phyloP scores from a whole-genome alignment of 495 filamentous ascomycete genomes.

The Chaetomium fimeti region DNA sequence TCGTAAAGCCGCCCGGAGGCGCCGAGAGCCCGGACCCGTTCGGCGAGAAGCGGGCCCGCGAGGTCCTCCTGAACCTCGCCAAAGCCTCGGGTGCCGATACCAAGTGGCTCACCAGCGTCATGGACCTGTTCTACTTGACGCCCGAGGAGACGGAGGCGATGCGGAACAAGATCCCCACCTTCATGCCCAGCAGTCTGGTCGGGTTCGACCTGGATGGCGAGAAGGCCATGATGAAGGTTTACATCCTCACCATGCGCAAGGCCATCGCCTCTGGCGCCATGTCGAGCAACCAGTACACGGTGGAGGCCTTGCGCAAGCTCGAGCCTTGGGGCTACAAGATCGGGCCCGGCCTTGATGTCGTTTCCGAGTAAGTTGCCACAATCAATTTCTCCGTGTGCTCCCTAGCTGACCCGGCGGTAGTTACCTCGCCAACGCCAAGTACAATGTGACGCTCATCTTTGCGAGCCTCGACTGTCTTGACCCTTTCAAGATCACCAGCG shows the following conservation, averaged over 20 bases:
- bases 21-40: constrained; percentile 8
- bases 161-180: constrained; percentile 9
- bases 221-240: constrained; percentile 17
- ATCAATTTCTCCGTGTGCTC: neutral
- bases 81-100: constrained; percentile 8
- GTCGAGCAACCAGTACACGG: constrained; percentile 7
- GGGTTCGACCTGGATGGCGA: constrained; percentile 9
- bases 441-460: constrained; percentile 11
- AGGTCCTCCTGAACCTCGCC: constrained; percentile 3
- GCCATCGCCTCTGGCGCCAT: constrained; percentile 3
- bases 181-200: constrained; percentile 13
- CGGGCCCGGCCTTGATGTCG: neutral
- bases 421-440: constrained; percentile 1
- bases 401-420: neutral
- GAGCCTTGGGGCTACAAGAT: neutral
- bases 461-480: constrained; percentile 12
- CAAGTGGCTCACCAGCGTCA: constrained; percentile 12
- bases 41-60: constrained; percentile 12
- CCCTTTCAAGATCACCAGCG: neutral
- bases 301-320: neutral
- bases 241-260: constrained; percentile 14
- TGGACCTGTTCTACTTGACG: constrained; percentile 16
- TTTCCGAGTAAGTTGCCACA: constrained; percentile 2
- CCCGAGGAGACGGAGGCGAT: constrained; percentile 2
- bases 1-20: constrained; percentile 5